Base-by-base conservation (phyloP, 768 basidiomycete genomes). In the Podaxis sp. region DNA sequence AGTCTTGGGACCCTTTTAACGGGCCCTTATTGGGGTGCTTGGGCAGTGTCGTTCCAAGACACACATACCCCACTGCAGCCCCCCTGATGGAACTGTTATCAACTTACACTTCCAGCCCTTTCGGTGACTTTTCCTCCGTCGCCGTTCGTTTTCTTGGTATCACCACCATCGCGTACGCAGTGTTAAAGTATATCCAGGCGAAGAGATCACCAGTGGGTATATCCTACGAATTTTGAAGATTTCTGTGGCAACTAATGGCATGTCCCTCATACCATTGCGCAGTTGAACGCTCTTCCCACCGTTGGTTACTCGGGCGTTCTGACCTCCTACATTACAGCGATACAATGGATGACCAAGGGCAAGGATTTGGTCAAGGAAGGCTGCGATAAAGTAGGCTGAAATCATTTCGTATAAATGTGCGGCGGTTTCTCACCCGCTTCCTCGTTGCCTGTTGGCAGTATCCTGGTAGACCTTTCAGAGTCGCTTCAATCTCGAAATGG, bases 401-500 rank as follows among this genome's bases (percentile, higher is more conserved):
- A 17, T 9, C 9, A 33, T 33, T 33, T 2, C 9, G 8, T 9
- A 33, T 33, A 33, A 33, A 33, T 9, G 2, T 9, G 33, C 9
- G 33, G 8, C 33, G 2, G 33, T 33, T 13, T 65, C 50, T 66
- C 67, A 7, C 63, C 64, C 1, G 41, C 66, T n/a, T n/a, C 57
- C 62, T 19, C 61, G 61, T 19, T 22, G 57, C 66, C 2, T 64
- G 15, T 33, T 4, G 8, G 37, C 22, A 71, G 71, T 69, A 70
- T 55, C 63, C 60, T 50, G 69, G 70, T 46, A 58, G 60, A n/a
- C 57, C 67, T 4, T 75, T 74, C 67, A 73, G 69, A 63, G n/a
- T 73, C 1, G 66, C 70, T 5, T 56, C 64, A 13, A 51, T 66
- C 13, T 69, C 67, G n/a, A 63, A 65, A 22, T 84, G 82, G 83